A percentile compares a stretch with the other conserved stretches of the same genome.
Evolutionary conservation across 1,284 basidiomycete species (phyloP).

Genomic region (Xerocomus minutiporus): DNA sequence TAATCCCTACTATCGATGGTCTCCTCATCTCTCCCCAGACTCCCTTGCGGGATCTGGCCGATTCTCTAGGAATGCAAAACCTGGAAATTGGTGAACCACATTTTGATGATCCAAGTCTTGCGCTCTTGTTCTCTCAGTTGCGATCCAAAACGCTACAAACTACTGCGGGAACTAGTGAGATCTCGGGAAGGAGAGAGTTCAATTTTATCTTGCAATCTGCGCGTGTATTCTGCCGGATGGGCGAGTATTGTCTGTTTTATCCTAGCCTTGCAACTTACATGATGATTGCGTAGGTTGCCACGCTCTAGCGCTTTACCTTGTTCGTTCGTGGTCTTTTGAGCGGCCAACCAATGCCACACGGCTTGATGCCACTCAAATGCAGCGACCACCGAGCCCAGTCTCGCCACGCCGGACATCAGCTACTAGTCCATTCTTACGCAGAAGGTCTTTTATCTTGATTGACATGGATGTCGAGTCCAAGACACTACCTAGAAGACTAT

Average conservation of each 20-base stretch:
- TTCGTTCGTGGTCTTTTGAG: constrained; percentile 88
- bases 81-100: constrained; percentile 75
- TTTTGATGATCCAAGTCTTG: constrained; percentile 89
- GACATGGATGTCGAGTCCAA: constrained; percentile 78
- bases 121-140: constrained; percentile 86
- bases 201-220: constrained; percentile 93
- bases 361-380: background rate
- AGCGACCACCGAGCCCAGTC: constrained; percentile 39
- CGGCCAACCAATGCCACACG: constrained; percentile 48
- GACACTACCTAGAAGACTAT: constrained; percentile 53
- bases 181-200: constrained; percentile 82
- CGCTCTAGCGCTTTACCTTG: constrained; percentile 78
- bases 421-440: constrained; percentile 49
- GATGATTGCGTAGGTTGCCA: constrained; percentile 72
- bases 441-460: constrained; percentile 72
- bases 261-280: background rate
- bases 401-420: constrained; percentile 48
- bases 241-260: constrained; percentile 41
- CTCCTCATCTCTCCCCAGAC: constrained; percentile 45
- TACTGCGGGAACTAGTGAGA: constrained; percentile 85
- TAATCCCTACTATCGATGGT: background rate
- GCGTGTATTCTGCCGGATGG: constrained; percentile 88
- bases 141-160: constrained; percentile 87
- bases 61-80: constrained; percentile 49
- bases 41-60: constrained; percentile 68